These are phyloP conservation scores for Saccharomycopsis sp. DNA, from an alignment of 805 yeast species.

Conservation along the genomic window DNA sequence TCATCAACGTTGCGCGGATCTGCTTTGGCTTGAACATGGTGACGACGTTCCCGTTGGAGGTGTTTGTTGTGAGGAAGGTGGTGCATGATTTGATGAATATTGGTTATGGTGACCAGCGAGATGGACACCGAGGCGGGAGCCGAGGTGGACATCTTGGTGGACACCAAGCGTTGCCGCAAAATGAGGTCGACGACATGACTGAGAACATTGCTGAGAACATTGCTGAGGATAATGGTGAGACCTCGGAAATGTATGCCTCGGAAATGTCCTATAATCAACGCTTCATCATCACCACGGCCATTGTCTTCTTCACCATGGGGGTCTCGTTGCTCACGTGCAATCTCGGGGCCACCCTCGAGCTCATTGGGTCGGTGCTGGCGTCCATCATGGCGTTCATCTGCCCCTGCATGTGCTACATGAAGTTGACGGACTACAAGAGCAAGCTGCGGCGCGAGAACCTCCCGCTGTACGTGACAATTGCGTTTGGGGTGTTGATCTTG, in stretches of 20 bases:
- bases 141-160: background rate
- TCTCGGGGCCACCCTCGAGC: slow-evolving; percentile 78
- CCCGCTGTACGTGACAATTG: slow-evolving; percentile 52
- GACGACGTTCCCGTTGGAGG: slow-evolving; percentile 84
- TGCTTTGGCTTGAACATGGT: slow-evolving; percentile 90
- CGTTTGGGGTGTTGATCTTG: slow-evolving; percentile 73
- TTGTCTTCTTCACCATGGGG: slow-evolving; percentile 63
- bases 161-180: slow-evolving; percentile 13
- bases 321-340: slow-evolving; percentile 77
- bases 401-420: slow-evolving; percentile 77
- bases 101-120: too few species aligned
- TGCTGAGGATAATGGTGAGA: slow-evolving; percentile 23
- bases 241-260: too few species aligned
- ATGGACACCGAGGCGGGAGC: background rate
- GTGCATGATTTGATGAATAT: slow-evolving; percentile 50
- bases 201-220: slow-evolving; percentile 20
- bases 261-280: slow-evolving; percentile 35
- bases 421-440: slow-evolving; percentile 42
- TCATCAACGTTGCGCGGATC: slow-evolving; percentile 79
- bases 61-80: slow-evolving; percentile 85
- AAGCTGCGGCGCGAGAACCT: slow-evolving; percentile 37
- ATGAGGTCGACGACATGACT: slow-evolving; percentile 12
- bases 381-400: slow-evolving; percentile 85
- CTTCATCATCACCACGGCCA: slow-evolving; percentile 50
- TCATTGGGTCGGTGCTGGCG: slow-evolving; percentile 90